Conservation (phyloP, 371 early-diverging fungal species). For the Mortierella sp. region DNA sequence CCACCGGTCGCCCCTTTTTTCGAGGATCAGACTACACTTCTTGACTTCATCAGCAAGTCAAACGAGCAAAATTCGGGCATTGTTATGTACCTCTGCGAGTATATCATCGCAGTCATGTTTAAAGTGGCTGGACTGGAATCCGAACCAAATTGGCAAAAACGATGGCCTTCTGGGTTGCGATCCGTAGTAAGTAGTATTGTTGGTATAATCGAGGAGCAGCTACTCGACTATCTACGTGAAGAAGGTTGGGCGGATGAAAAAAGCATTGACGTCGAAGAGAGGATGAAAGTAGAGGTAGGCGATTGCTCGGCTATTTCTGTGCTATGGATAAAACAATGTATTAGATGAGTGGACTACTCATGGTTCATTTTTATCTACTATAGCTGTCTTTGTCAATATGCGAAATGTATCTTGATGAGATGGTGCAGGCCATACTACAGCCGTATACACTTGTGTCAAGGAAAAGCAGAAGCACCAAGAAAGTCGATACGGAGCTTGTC, state of each 20-base stretch:
- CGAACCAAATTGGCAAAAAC: slow-evolving; percentile 32
- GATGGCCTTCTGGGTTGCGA: slow-evolving; percentile 33
- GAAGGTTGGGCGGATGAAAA: slow-evolving; percentile 10
- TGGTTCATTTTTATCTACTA: neutral
- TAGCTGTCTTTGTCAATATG: slow-evolving; percentile 37
- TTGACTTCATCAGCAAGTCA: slow-evolving; percentile 43
- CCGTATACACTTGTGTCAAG: slow-evolving; percentile 19
- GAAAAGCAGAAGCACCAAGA: slow-evolving; percentile 28
- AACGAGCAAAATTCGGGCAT: slow-evolving; percentile 64
- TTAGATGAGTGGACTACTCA: neutral
- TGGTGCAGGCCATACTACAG: slow-evolving; percentile 32
- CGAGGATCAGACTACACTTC: slow-evolving; percentile 23
- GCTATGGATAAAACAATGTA: neutral
- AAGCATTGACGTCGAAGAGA: neutral
- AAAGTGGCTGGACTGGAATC: slow-evolving; percentile 8
- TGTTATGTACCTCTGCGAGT: slow-evolving; percentile 56
- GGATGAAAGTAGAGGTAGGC: slow-evolving; percentile 28
- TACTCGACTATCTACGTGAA: slow-evolving; percentile 40
- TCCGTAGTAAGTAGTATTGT: slow-evolving; percentile 16
- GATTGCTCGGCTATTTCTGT: neutral
- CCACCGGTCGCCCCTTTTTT: slow-evolving; percentile 1
- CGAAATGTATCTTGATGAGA: slow-evolving; percentile 47
- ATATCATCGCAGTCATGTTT: slow-evolving; percentile 32
- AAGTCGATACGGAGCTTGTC: slow-evolving; percentile 34
- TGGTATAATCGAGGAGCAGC: slow-evolving; percentile 26